These are phyloP conservation scores for Pseudogymnoascus pannorum DNA, from an alignment of 2,329 filamentous ascomycete species.

Conservation along the genomic window DNA sequence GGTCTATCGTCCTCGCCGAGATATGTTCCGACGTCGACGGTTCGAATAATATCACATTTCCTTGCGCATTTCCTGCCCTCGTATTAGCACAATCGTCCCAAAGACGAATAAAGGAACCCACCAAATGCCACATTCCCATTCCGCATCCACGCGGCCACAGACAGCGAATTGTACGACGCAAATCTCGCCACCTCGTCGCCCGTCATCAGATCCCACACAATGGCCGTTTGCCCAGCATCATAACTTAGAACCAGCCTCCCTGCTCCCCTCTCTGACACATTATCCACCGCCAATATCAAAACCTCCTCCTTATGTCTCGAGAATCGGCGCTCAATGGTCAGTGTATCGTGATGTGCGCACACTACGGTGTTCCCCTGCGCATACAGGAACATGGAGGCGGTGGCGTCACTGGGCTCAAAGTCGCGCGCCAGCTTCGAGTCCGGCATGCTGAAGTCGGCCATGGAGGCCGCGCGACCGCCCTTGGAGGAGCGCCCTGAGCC, in stretches of 20 bases:
- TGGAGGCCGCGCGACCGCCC: slow-evolving; percentile 35
- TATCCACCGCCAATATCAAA: slow-evolving; percentile 79
- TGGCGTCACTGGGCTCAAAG: slow-evolving; percentile 85
- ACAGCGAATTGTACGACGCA: slow-evolving; percentile 79
- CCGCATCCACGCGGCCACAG: slow-evolving; percentile 86
- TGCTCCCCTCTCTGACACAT: slow-evolving; percentile 76
- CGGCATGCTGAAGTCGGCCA: slow-evolving; percentile 48
- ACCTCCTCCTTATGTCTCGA: slow-evolving; percentile 78
- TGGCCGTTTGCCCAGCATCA: slow-evolving; percentile 81
- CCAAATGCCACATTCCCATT: slow-evolving; percentile 97
- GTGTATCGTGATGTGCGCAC: slow-evolving; percentile 84
- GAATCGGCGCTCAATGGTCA: slow-evolving; percentile 83
- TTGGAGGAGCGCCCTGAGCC: slow-evolving; percentile 50
- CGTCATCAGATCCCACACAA: slow-evolving; percentile 93
- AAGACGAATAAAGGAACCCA: slow-evolving; percentile 38
- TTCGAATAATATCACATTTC: slow-evolving; percentile 90
- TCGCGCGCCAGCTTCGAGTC: slow-evolving; percentile 43
- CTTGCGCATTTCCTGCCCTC: slow-evolving; percentile 72
- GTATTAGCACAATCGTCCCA: slow-evolving; percentile 15
- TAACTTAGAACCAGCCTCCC: slow-evolving; percentile 89
- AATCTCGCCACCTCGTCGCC: slow-evolving; percentile 90
- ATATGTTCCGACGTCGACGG: slow-evolving; percentile 88
- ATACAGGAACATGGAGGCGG: slow-evolving; percentile 84
- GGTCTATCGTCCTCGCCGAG: slow-evolving; percentile 79
- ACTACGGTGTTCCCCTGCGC: slow-evolving; percentile 75